These are phyloP conservation scores for Schoenoplectus triqueter DNA, from an alignment of 202 grass and related monocot species.

Conservation along the genomic window DNA sequence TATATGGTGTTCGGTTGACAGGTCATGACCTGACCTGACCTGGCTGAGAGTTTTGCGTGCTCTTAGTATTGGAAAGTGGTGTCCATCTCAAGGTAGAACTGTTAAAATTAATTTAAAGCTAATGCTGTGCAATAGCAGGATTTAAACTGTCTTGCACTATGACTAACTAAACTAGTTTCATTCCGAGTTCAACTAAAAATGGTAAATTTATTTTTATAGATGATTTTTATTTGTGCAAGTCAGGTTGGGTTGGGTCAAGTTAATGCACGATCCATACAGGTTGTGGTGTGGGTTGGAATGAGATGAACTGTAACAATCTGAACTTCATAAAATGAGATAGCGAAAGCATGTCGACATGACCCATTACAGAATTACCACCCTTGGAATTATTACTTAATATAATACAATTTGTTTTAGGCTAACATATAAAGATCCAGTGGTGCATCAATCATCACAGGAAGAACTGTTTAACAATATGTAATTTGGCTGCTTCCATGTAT, in stretches of 20 bases:
- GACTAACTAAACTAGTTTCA: not conserved
- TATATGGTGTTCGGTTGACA: not conserved
- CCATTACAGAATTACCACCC: not conserved
- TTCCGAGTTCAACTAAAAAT: not conserved
- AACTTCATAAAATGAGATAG: not conserved
- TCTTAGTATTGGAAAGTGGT: not conserved
- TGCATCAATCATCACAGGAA: not conserved
- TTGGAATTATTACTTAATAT: not conserved
- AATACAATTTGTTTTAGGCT: not conserved
- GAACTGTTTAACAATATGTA: not conserved
- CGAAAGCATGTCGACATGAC: not conserved
- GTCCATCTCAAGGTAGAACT: not conserved
- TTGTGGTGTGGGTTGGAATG: not conserved
- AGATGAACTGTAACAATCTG: not conserved
- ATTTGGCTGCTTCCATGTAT: conserved; percentile 5
- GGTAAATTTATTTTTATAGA: not conserved
- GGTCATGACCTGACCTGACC: not conserved
- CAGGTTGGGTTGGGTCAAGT: not conserved
- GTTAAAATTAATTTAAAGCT: not conserved
- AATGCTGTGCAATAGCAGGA: not conserved
- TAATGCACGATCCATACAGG: not conserved
- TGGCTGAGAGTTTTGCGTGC: not conserved
- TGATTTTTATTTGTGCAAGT: not conserved
- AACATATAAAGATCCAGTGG: not conserved
- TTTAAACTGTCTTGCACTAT: not conserved